Evolutionary conservation across 257 asterid species (phyloP).

Genomic region (Solanum pinnatisectum): DNA sequence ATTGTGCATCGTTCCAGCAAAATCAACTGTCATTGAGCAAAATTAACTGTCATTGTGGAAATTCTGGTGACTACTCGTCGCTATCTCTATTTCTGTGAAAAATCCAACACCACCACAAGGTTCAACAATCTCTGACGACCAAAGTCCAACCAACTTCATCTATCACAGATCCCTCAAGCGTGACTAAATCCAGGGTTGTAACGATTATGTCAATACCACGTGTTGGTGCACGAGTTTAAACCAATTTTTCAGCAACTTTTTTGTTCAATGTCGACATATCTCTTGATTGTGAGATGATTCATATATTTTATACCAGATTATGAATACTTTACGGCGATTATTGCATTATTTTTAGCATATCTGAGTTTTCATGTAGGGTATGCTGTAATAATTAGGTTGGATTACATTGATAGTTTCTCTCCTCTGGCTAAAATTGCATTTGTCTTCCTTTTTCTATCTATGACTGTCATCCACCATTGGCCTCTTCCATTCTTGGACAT

Average conservation of each 20-base stretch:
- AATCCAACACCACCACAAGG: not conserved
- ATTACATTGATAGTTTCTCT: too few relatives aligned
- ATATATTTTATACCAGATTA: too few relatives aligned
- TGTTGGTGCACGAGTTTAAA: not conserved
- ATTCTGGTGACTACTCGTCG: not conserved
- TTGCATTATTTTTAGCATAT: too few relatives aligned
- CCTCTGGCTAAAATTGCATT: too few relatives aligned
- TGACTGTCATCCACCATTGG: too few relatives aligned
- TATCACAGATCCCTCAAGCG: not conserved
- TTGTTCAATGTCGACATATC: not conserved
- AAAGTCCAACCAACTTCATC: not conserved
- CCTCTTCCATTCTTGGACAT: too few relatives aligned
- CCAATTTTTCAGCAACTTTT: not conserved
- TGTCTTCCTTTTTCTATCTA: too few relatives aligned
- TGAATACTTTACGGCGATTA: too few relatives aligned
- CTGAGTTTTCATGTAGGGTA: too few relatives aligned
- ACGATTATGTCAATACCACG: not conserved
- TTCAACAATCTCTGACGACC: not conserved
- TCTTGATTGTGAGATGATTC: not conserved
- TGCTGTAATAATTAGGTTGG: too few relatives aligned
- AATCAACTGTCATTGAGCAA: not conserved
- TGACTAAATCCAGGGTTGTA: not conserved
- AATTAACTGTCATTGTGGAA: not conserved
- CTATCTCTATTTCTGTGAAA: not conserved
- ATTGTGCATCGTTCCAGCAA: not conserved